Conservation (phyloP, 441 rosid species). For the Populus hybrid region DNA sequence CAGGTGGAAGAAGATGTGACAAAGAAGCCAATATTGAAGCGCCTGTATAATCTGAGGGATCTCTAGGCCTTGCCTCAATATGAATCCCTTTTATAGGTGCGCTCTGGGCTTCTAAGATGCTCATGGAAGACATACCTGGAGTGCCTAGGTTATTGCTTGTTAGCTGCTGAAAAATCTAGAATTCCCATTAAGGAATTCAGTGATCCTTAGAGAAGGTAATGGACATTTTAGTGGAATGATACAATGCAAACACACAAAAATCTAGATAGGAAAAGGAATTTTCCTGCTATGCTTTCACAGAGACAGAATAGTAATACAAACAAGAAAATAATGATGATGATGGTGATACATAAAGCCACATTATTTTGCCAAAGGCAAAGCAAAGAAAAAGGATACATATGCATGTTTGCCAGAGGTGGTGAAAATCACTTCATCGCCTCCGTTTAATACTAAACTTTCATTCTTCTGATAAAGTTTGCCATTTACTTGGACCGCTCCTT, state of each 20-base stretch:
- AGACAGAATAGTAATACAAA: background rate
- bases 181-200: constrained; percentile 43
- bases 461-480: constrained; percentile 58
- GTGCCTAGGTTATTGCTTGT: constrained; percentile 59
- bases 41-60: constrained; percentile 78
- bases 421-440: constrained; percentile 95
- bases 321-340: background rate
- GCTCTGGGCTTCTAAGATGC: constrained; percentile 74
- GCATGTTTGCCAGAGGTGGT: constrained; percentile 70
- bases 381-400: constrained; percentile 82
- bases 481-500: constrained; percentile 87
- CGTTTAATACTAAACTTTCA: constrained; percentile 45
- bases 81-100: constrained; percentile 68
- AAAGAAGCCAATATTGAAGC: constrained; percentile 93
- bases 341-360: background rate
- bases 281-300: background rate
- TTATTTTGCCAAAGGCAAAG: background rate
- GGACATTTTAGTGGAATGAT: constrained; percentile 7
- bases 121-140: constrained; percentile 55
- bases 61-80: constrained; percentile 79
- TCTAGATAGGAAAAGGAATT: background rate
- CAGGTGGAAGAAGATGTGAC: constrained; percentile 63
- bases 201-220: constrained; percentile 5
- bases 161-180: constrained; percentile 85
- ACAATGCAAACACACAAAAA: constrained; percentile 12